Base-by-base conservation (phyloP, 192 early-diverging fungal genomes). In the Backusella circina region DNA sequence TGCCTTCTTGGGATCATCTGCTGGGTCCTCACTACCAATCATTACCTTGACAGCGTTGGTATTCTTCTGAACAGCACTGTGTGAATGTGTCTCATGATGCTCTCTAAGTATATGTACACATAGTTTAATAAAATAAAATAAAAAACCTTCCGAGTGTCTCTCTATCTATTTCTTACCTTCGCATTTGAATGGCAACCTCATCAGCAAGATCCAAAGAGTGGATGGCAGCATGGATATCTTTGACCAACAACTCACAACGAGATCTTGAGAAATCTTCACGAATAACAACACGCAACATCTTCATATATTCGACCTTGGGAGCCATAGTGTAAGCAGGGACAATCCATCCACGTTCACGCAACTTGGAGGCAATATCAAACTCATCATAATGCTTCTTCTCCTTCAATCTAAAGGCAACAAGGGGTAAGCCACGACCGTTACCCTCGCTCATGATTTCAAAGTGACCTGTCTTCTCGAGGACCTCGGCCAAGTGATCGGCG, bases 281-380 rank as follows among this genome's bases (percentile, higher is more conserved):
- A 5, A 94, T 83, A 1, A 94, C 92, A 5, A 93, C 86, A 18
- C 92, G 90, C 64, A 94, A 67, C 30, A 92, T 81, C 68, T 90
- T 86, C 38, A 86, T 72, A 6, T 75, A 47, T 51, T 84, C 82
- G 2, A 77, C 72, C 36, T 82, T 65, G 4, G 88, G 88, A 0
- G 92, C 88, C 77, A 76, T 73, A 26, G 73, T 83, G 77, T 94
- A 94, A 39, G 89, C 89, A 71, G 92, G 92, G 5, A 94, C 86
- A 64, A 94, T 90, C 92, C 92, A 94, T 7, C 91, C 90, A 65
- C 86, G 86, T 31, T 88, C 86, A 44, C 88, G 89, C 33, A 93
- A 76, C 67, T 89, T 76, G 33, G 82, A 79, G 6, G 90, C 82
- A n/a, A 93, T 67, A 31, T 86, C 85, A 70, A 85, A 88, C 84